Conservation (phyloP, 2,329 filamentous ascomycete species). For the Penicillium italicum region DNA sequence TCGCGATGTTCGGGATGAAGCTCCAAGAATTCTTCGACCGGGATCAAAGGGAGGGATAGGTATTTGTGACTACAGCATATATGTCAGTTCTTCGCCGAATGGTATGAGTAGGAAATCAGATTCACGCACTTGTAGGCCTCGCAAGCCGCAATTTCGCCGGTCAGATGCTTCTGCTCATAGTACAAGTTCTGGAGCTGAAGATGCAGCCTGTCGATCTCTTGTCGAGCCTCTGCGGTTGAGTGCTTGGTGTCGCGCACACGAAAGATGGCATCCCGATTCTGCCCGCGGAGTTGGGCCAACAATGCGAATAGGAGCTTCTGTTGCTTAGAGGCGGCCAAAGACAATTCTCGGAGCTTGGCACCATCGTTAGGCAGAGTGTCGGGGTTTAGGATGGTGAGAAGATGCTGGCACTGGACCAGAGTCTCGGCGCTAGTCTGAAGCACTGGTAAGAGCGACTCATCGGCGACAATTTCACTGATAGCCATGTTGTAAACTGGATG, state of each 20-base stretch:
- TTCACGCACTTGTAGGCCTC: conserved; percentile 79
- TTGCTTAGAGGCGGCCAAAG: conserved; percentile 64
- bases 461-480: conserved; percentile 58
- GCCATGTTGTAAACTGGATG: conserved; percentile 43
- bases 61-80: conserved; percentile 64
- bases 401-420: conserved; percentile 64
- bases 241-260: conserved; percentile 81
- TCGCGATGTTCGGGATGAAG: conserved; percentile 71
- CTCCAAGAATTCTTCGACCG: conserved; percentile 74
- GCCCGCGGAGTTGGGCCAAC: conserved; percentile 72
- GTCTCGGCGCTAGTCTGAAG: conserved; percentile 70
- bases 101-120: not conserved
- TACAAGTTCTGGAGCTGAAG: conserved; percentile 92
- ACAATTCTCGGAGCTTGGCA: conserved; percentile 48
- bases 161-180: conserved; percentile 89
- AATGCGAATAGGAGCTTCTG: conserved; percentile 78
- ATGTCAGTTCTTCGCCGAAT: conserved; percentile 7
- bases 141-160: conserved; percentile 85
- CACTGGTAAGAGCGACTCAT: conserved; percentile 63
- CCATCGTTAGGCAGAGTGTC: conserved; percentile 41
- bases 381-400: conserved; percentile 56
- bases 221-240: conserved; percentile 77
- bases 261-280: conserved; percentile 79
- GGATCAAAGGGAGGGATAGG: conserved; percentile 77
- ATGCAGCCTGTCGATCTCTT: conserved; percentile 87